These are phyloP conservation scores for Blastomyces silverae DNA, from an alignment of 2,329 filamentous ascomycete species.

Conservation along the genomic window DNA sequence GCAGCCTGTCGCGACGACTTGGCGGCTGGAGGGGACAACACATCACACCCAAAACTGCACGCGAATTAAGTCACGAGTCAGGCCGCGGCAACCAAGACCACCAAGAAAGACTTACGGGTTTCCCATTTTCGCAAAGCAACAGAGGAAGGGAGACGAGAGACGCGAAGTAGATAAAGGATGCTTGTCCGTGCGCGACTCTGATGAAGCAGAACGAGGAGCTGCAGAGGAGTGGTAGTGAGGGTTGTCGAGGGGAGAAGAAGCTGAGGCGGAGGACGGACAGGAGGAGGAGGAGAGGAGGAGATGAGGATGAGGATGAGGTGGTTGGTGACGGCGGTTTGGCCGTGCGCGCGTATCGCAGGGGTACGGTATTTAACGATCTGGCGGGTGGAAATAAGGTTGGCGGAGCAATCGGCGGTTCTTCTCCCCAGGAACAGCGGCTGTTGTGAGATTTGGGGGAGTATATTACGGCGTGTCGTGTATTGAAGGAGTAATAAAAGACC, in stretches of 20 bases:
- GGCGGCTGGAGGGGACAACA: background rate
- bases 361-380: too few species aligned
- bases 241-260: background rate
- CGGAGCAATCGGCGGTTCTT: too few species aligned
- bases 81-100: conserved; percentile 18
- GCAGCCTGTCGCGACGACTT: background rate
- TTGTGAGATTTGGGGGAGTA: background rate
- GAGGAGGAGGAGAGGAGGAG: too few species aligned
- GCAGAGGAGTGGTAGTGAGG: background rate
- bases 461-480: conserved; percentile 4
- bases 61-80: conserved; percentile 18
- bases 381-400: too few species aligned
- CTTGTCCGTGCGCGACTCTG: conserved; percentile 1
- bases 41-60: background rate
- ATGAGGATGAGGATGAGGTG: background rate
- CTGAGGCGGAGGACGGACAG: too few species aligned
- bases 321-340: background rate
- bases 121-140: conserved; percentile 15
- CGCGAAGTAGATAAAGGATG: conserved; percentile 15
- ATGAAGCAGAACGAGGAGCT: background rate
- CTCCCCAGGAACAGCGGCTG: too few species aligned
- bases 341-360: background rate
- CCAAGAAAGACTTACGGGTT: conserved; percentile 15
- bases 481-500: background rate
- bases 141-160: conserved; percentile 13